Conservation (phyloP, 805 yeast genomes). For the Wickerhamomyces strasburgensis region DNA sequence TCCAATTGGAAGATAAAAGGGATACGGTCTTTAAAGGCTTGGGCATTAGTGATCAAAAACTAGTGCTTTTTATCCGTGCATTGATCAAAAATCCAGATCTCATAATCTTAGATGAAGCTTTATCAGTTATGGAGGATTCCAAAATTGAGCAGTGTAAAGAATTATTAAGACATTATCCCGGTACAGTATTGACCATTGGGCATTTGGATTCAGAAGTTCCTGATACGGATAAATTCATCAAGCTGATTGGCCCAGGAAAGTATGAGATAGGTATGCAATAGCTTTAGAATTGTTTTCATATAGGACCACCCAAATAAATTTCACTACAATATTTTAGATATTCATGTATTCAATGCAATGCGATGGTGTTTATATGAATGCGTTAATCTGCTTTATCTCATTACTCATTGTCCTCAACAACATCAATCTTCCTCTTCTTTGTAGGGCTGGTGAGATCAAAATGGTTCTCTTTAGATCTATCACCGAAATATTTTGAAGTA, state of each 20-base stretch:
- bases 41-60: slow-evolving; percentile 69
- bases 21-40: slow-evolving; percentile 47
- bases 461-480: no score
- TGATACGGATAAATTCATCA: slow-evolving; percentile 45
- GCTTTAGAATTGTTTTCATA: neutral
- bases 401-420: no score
- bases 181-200: slow-evolving; percentile 76
- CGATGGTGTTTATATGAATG: no score
- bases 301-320: no score
- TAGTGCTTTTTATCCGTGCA: slow-evolving; percentile 71
- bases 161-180: slow-evolving; percentile 47
- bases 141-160: slow-evolving; percentile 52
- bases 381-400: no score
- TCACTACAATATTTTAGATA: no score
- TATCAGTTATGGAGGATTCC: slow-evolving; percentile 79
- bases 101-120: slow-evolving; percentile 85
- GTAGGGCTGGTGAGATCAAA: no score
- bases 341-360: no score
- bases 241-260: slow-evolving; percentile 32
- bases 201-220: slow-evolving; percentile 80
- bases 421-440: no score
- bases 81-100: slow-evolving; percentile 72
- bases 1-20: slow-evolving; percentile 35
- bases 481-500: no score
- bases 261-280: slow-evolving; percentile 25